Evolutionary conservation across 768 basidiomycete species (phyloP).

Genomic region (Zangia roseola): DNA sequence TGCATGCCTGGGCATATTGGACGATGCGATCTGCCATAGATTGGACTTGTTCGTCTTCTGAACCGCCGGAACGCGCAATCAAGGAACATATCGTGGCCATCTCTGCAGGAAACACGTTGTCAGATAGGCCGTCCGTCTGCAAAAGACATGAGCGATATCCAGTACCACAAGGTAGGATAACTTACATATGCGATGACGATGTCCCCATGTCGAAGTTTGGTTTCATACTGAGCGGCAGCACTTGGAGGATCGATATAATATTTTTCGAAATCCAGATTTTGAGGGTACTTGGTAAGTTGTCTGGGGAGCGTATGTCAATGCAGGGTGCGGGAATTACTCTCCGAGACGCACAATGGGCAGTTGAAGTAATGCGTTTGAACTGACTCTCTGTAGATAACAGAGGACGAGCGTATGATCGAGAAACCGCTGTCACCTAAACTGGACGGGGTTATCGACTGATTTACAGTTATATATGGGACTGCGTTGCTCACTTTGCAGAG

Average conservation of each 20-base stretch:
- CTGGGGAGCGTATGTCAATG: too few relatives aligned
- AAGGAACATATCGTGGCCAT: slow-evolving; percentile 69
- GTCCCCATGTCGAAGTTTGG: slow-evolving; percentile 51
- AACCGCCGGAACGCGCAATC: slow-evolving; percentile 51
- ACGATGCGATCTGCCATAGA: slow-evolving; percentile 72
- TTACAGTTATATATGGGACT: not conserved
- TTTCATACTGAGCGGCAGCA: slow-evolving; percentile 45
- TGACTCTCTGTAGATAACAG: slow-evolving; percentile 50
- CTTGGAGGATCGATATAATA: slow-evolving; percentile 37
- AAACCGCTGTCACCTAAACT: slow-evolving; percentile 83
- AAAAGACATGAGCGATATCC: slow-evolving; percentile 4
- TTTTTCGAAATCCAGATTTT: slow-evolving; percentile 3
- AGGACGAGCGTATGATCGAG: slow-evolving; percentile 65
- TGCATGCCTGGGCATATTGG: slow-evolving; percentile 65
- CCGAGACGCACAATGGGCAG: slow-evolving; percentile 29
- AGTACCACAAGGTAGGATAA: not conserved
- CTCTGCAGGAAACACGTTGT: slow-evolving; percentile 65
- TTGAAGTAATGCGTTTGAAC: slow-evolving; percentile 35
- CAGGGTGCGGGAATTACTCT: not conserved
- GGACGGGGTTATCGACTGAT: slow-evolving; percentile 7
- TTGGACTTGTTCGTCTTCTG: slow-evolving; percentile 65
- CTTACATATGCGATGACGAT: slow-evolving; percentile 50
- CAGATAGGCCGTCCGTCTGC: slow-evolving; percentile 56
- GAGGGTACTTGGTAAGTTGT: slow-evolving; percentile 37
- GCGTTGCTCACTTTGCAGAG: slow-evolving; percentile 64